phyloP scores from a whole-genome alignment of 441 rosid species.

The Geranium incanum region DNA sequence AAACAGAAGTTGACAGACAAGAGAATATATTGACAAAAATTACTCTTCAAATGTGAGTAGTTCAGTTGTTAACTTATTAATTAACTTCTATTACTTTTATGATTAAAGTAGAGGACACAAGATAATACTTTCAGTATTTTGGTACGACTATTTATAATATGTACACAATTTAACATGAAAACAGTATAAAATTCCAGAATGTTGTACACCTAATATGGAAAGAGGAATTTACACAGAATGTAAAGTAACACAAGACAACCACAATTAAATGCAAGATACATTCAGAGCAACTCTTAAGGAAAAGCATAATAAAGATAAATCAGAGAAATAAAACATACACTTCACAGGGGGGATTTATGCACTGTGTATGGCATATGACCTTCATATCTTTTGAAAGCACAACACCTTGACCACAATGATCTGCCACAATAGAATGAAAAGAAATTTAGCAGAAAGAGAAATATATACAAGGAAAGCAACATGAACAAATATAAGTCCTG shows the following conservation, averaged over 20 bases:
- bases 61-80: background rate
- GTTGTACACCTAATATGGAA: background rate
- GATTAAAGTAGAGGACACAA: background rate
- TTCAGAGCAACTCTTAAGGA: conserved; percentile 3
- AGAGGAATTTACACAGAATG: background rate
- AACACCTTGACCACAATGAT: conserved; percentile 4
- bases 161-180: background rate
- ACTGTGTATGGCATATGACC: conserved; percentile 25
- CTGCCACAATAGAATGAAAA: conserved; percentile 15
- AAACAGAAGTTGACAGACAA: background rate
- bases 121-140: background rate
- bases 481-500: background rate
- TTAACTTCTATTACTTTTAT: background rate
- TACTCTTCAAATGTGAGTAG: background rate
- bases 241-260: background rate
- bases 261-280: background rate
- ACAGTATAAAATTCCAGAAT: background rate
- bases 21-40: background rate
- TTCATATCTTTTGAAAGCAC: conserved; percentile 26
- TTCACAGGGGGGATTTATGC: conserved; percentile 25
- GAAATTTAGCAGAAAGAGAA: background rate
- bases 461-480: background rate
- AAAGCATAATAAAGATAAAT: background rate
- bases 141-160: background rate
- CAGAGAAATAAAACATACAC: conserved; percentile 21